Base-by-base conservation (phyloP, 768 basidiomycete genomes). In the Mycena kentingensis region DNA sequence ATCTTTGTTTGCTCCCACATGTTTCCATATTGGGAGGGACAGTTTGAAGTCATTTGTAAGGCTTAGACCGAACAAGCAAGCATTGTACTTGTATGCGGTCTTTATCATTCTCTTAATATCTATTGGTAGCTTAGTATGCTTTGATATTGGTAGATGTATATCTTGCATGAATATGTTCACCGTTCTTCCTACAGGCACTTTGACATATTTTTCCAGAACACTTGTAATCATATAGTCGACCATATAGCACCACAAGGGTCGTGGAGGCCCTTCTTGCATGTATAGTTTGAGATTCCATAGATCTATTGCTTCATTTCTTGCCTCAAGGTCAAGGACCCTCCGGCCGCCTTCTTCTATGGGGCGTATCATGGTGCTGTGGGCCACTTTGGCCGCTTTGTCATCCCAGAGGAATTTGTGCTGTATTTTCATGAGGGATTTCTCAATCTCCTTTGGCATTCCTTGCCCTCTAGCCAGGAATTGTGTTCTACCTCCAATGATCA, bases 381-480 rank as follows among this genome's bases (percentile, higher is more conserved):
- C 43, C 3, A 52, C 28, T 52, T 45, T 29, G 4, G 51, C 42
- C 16, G 22, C 47, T 19, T 41, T 41, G 11, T 54, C 49, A 10
- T 49, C 41, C 58, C 58, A 60, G 10, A 60, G 25, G 35, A 56
- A 56, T 8, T 15, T 13, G 6, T 52, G 27, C 10, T 36, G 5
- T 0, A 36, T 21, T 26, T 15, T 31, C 8, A 28, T 15, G 6
- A 56, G 16, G 6, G 45, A 18, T 15, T 49, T 18, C 35, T 49
- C 47, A 18, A 59, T 43, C 10, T 39, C 47, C n/a, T 51, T 50
- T 41, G 65, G 65, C 67, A 68, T 68, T 3, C 67, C 63, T 46
- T 66, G 65, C 0, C 59, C 60, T 34, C 49, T 52, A 0, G 64
- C 58, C 2, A 64, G 42, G 51, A 60, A 68, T 53, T 69, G 69